phyloP scores from a whole-genome alignment of 805 yeast genomes.

The Lachancea quebecensis region DNA sequence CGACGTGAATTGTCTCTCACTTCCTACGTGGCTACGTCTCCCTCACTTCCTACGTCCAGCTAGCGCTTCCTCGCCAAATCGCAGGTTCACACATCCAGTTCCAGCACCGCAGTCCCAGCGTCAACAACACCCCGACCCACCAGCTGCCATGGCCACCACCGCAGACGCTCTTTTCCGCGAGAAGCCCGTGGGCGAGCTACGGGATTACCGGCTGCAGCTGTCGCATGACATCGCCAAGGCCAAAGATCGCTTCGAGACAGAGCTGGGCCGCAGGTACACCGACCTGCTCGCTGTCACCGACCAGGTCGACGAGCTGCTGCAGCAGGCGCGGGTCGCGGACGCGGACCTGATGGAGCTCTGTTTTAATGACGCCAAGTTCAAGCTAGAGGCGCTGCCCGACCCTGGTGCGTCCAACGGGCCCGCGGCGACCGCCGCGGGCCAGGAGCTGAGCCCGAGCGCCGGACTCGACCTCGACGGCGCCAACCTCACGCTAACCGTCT shows the following conservation, averaged over 20 bases:
- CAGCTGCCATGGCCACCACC: slow-evolving; percentile 2
- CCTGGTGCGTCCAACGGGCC: not conserved
- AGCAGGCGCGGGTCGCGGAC: slow-evolving; percentile 16
- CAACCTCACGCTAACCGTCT: slow-evolving; percentile 12
- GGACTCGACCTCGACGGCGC: not conserved
- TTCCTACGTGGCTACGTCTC: not conserved
- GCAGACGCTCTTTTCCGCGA: slow-evolving; percentile 7
- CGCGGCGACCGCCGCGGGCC: not conserved
- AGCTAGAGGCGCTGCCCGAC: slow-evolving; percentile 19
- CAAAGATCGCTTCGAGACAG: slow-evolving; percentile 15
- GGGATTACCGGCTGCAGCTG: slow-evolving; percentile 14
- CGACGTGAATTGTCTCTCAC: too few relatives aligned
- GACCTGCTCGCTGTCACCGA: slow-evolving; percentile 24
- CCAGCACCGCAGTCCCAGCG: too few relatives aligned
- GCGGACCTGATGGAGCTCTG: slow-evolving; percentile 25
- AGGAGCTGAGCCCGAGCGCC: not conserved
- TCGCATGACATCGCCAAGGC: slow-evolving; percentile 12
- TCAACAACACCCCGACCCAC: too few relatives aligned
- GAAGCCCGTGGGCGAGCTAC: slow-evolving; percentile 8
- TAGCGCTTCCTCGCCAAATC: not conserved
- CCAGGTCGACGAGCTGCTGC: slow-evolving; percentile 14
- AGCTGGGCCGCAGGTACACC: slow-evolving; percentile 19
- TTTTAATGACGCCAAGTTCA: slow-evolving; percentile 23
- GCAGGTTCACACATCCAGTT: not conserved
- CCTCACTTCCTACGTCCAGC: not conserved